These are phyloP conservation scores for Perkinsus olseni DNA, from an alignment of 169 alveolate genomes.

Conservation along the genomic window DNA sequence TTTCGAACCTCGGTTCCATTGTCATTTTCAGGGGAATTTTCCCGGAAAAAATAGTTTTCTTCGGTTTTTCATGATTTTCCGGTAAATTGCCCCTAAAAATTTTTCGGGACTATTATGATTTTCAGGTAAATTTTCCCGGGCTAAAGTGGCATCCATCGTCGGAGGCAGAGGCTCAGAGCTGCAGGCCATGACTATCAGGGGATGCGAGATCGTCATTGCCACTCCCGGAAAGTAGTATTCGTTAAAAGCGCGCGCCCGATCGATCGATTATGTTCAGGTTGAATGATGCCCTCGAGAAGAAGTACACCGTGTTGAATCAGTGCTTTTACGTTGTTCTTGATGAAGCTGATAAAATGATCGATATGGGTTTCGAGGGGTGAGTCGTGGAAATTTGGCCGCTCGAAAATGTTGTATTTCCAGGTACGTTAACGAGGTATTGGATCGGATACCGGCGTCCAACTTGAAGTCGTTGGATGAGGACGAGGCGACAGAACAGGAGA, in stretches of 20 bases:
- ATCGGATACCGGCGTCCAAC: constrained; percentile 69
- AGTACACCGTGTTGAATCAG: constrained; percentile 78
- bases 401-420: neutral
- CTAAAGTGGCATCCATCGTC: constrained; percentile 46
- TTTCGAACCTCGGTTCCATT: constrained; percentile 78
- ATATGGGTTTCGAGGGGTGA: constrained; percentile 89
- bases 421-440: constrained; percentile 78
- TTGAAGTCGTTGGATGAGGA: constrained; percentile 71
- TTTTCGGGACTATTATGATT: neutral
- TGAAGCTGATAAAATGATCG: constrained; percentile 97
- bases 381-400: neutral
- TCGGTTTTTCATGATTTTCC: no score
- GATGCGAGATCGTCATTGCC: constrained; percentile 88
- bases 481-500: constrained; percentile 67
- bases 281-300: constrained; percentile 82
- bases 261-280: constrained; percentile 49
- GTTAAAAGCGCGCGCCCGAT: neutral
- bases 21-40: no score
- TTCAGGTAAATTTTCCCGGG: neutral
- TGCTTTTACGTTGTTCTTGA: constrained; percentile 88
- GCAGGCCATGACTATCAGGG: constrained; percentile 59
- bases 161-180: constrained; percentile 93
- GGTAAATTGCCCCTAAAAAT: no score
- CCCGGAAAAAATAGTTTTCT: no score
- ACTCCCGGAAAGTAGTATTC: constrained; percentile 79